Conservation (phyloP, 345 rosid genomes). For the Lumnitzera racemosa region DNA sequence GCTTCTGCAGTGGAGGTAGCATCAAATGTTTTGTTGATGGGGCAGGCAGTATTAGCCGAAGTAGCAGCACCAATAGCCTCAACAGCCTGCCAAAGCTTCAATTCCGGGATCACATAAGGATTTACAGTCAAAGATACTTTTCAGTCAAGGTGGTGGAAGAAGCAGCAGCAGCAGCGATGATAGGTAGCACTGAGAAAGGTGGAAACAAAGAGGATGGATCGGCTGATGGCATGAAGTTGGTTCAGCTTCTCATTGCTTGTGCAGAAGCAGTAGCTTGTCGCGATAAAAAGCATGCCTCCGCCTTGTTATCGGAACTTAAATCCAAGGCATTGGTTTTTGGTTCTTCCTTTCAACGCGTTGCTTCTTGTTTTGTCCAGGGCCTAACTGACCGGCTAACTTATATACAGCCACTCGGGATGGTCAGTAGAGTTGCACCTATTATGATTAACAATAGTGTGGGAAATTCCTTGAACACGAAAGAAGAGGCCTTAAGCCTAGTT, state of each 20-base stretch:
- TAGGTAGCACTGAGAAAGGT: neutral
- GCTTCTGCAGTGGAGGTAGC: conserved; percentile 1
- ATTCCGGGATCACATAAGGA: conserved; percentile 44
- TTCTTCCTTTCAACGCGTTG: conserved; percentile 54
- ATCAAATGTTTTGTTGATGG: neutral
- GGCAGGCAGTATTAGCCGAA: conserved; percentile 27
- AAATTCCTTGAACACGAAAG: conserved; percentile 31
- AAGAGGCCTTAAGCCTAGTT: conserved; percentile 48
- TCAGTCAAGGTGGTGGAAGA: conserved; percentile 44
- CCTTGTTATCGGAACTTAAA: conserved; percentile 42
- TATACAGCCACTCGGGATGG: conserved; percentile 40
- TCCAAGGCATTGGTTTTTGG: conserved; percentile 48
- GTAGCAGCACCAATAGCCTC: conserved; percentile 19
- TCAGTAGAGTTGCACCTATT: conserved; percentile 13
- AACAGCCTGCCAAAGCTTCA: conserved; percentile 17
- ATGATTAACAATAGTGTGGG: conserved; percentile 24
- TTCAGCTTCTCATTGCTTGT: conserved; percentile 51
- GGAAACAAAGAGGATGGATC: conserved; percentile 23
- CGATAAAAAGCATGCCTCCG: conserved; percentile 43
- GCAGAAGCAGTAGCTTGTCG: conserved; percentile 72
- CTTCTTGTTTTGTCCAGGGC: conserved; percentile 66
- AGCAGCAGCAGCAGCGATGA: conserved; percentile 26
- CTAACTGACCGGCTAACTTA: conserved; percentile 38
- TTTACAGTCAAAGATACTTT: conserved; percentile 26
- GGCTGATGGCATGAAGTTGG: conserved; percentile 41